Conservation (phyloP, 2,329 filamentous ascomycete species). For the Scytalidium lignicola region DNA sequence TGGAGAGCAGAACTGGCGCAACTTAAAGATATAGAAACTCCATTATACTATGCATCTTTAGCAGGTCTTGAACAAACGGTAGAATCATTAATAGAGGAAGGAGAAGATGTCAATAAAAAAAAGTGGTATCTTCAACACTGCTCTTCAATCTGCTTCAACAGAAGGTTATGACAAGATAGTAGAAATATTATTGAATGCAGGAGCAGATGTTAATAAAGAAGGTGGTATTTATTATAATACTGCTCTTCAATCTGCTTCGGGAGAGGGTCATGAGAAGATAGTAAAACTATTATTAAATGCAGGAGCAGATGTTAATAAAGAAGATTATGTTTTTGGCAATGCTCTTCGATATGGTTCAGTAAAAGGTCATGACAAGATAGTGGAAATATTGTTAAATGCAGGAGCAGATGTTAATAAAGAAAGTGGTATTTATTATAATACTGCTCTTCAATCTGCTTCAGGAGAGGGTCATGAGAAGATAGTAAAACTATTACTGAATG, state of each 20-base stretch:
- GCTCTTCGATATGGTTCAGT: neutral
- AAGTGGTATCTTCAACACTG: conserved; percentile 8
- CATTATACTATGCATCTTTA: conserved; percentile 14
- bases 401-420: conserved; percentile 20
- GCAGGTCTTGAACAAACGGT: conserved; percentile 11
- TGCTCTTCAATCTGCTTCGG: too few species aligned
- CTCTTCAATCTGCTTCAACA: conserved; percentile 11
- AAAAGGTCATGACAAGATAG: conserved; percentile 19
- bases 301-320: conserved; percentile 11
- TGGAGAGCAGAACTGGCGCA: neutral
- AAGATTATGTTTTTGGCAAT: conserved; percentile 11
- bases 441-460: too few species aligned
- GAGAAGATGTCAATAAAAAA: conserved; percentile 18
- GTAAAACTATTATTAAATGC: conserved; percentile 1
- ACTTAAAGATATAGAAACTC: neutral
- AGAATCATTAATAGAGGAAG: conserved; percentile 16
- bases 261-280: neutral
- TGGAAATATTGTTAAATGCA: conserved; percentile 23
- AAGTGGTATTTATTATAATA: conserved; percentile 9
- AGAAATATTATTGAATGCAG: conserved; percentile 9
- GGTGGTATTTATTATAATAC: too few species aligned
- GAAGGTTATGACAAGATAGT: conserved; percentile 12
- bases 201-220: conserved; percentile 6
- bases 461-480: neutral
- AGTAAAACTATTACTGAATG: neutral